Evolutionary conservation across 768 basidiomycete genomes (phyloP), one percentile per base, ranked within the genome.

Genomic region (Serendipita vermifera): DNA sequence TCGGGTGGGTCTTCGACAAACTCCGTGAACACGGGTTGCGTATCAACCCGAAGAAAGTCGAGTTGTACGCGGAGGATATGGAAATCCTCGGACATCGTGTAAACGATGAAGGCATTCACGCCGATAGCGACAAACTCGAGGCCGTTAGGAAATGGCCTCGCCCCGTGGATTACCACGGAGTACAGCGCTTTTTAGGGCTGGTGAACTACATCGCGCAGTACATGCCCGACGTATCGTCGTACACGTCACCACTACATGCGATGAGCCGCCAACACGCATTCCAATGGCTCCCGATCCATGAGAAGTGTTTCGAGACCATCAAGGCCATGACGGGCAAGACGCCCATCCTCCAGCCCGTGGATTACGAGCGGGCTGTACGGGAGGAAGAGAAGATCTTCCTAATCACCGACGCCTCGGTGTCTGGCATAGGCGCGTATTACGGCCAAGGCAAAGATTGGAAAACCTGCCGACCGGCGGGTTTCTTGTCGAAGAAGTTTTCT

Each of bases 401-500:
- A n/a, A n/a, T n/a, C n/a, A n/a, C n/a, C n/a, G n/a, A n/a, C n/a
- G n/a, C n/a, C n/a, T n/a, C n/a, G n/a, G n/a, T n/a, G n/a, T n/a
- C n/a, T n/a, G n/a, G n/a, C n/a, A n/a, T n/a, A n/a, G n/a, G n/a
- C n/a, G n/a, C n/a, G n/a, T n/a, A n/a, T n/a, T n/a, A n/a, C n/a
- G n/a, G n/a, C n/a, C n/a, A n/a, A n/a, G n/a, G n/a, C n/a, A n/a
- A n/a, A n/a, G n/a, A n/a, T n/a, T 59, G 58, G 58, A 9, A 53
- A 29, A 58, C 29, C 5, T 59, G 58, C 26, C 57, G 58, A 5
- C 60, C 60, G 14, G 60, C 60, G 13, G 60, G 60, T 3, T 61
- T 61, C 39, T 9, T 60, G 13, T 61, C 60, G 3, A 59, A 57
- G 39, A 59, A 59, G 33, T 61, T 61, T 57, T 54, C 59, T 3